These are phyloP conservation scores for Micractinium sp. DNA, from an alignment of 139 green algal genomes.

Conservation along the genomic window DNA sequence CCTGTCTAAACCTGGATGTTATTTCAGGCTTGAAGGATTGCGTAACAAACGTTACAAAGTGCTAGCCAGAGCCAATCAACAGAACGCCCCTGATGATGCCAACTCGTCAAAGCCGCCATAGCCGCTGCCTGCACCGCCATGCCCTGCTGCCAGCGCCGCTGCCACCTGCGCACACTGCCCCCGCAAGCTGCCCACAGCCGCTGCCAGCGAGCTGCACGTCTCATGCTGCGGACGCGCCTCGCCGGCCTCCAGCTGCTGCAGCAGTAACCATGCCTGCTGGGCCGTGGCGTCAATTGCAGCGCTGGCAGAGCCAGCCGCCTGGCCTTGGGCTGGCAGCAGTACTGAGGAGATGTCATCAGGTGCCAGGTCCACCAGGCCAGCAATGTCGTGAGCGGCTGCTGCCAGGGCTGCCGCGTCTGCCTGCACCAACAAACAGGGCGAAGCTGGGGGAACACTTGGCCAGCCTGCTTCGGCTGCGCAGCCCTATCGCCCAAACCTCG, in stretches of 20 bases:
- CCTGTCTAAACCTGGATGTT: too few species aligned
- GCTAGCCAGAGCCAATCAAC: too few species aligned
- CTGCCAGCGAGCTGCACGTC: not conserved
- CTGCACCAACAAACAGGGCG: not conserved
- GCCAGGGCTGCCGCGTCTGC: not conserved
- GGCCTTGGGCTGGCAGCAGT: not conserved
- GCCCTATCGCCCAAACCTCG: too few species aligned
- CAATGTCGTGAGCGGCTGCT: not conserved
- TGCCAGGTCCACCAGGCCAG: constrained; percentile 4
- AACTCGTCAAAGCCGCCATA: too few species aligned
- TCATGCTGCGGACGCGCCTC: not conserved
- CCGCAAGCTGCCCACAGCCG: not conserved
- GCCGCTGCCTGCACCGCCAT: too few species aligned
- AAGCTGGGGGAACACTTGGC: not conserved
- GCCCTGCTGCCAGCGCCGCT: not conserved
- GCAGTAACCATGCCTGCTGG: not conserved
- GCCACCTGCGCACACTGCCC: not conserved
- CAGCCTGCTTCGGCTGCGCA: not conserved
- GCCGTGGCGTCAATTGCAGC: not conserved
- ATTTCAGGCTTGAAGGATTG: too few species aligned
- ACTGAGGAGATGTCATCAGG: not conserved
- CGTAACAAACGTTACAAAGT: too few species aligned
- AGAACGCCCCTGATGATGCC: too few species aligned
- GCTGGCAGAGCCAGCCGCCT: not conserved
- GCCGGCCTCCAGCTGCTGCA: not conserved